Base-by-base conservation (phyloP, 2,329 filamentous ascomycete species). In the Aspergillus carbonarius region DNA sequence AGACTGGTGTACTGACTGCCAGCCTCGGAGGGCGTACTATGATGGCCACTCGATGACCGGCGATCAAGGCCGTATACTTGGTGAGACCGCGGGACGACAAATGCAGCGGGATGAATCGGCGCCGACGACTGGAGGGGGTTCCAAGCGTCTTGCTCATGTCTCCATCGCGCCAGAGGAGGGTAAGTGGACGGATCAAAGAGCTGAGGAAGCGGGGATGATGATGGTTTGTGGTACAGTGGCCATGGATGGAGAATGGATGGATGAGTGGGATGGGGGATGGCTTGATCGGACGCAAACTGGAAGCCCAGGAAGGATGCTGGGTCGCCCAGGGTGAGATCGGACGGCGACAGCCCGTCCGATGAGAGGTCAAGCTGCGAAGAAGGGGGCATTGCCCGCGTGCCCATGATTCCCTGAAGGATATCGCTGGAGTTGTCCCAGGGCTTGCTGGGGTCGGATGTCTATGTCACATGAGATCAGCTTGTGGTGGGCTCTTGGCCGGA, bases 381-480 rank as follows among this genome's bases (percentile, higher is more conserved):
- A 10, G 54, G 51, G 17, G 66, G 55, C 25, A 50, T 46, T 20
- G 60, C 54, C 25, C 55, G 56, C 20, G 59, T 49, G 15, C 46
- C 65, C 69, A 71, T 69, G 55, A 73, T 73, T 23, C 70, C 70
- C 44, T 73, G 72, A 5, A 75, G 70, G 42, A 71, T 60, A 61
- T 74, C 70, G 49, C 54, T 60, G 23, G 65, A 63, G 50, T 68
- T 58, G 13, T 61, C 61, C 69, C 70, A 72, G 52, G 51, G 39
- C 17, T 63, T 57, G 34, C 49, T 60, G 35, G 48, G 44, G n/a
- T 40, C 46, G 32, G 60, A 59, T 20, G 56, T 44, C 60, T 60
- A 65, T 57, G 58, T 44, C 10, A 32, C 23, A 30, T n/a, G 48
- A n/a, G 35, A 30, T 51, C 39, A 52, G 47, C 53, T 46, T 27